These are phyloP conservation scores for Pestalotiopsis fici DNA, from an alignment of 2,329 filamentous ascomycete species.

Conservation along the genomic window DNA sequence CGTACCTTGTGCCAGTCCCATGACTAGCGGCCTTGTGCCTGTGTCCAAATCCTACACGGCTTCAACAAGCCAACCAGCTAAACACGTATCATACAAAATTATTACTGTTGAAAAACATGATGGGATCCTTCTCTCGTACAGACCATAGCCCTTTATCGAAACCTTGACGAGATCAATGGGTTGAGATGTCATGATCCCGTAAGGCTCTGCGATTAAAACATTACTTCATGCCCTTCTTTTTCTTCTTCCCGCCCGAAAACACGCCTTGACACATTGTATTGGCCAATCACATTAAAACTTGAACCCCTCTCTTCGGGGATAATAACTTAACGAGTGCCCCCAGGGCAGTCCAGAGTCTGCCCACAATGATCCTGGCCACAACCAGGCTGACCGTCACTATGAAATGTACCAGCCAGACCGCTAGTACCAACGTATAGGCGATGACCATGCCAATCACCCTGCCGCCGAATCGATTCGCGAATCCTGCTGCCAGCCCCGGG, in stretches of 20 bases:
- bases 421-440: conserved; percentile 2
- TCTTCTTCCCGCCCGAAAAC: background rate
- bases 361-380: background rate
- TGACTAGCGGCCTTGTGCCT: too few relatives aligned
- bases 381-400: background rate
- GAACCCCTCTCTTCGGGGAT: background rate
- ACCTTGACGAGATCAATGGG: too few relatives aligned
- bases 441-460: background rate
- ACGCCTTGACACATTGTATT: background rate
- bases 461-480: background rate
- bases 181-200: too few relatives aligned
- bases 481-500: conserved; percentile 1
- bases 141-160: too few relatives aligned
- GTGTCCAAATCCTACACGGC: too few relatives aligned
- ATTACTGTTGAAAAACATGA: too few relatives aligned
- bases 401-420: conserved; percentile 5
- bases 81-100: too few relatives aligned
- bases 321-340: background rate
- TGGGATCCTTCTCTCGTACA: too few relatives aligned
- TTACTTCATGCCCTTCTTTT: background rate
- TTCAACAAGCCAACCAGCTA: too few relatives aligned
- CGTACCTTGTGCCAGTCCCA: too few relatives aligned
- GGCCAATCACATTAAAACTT: background rate
- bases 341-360: background rate
- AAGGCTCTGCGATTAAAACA: too few relatives aligned